A percentile compares a stretch with the other conserved stretches of the same genome.
phyloP scores from a whole-genome alignment of 2,329 filamentous ascomycete genomes.

The Colletotrichum navitas region DNA sequence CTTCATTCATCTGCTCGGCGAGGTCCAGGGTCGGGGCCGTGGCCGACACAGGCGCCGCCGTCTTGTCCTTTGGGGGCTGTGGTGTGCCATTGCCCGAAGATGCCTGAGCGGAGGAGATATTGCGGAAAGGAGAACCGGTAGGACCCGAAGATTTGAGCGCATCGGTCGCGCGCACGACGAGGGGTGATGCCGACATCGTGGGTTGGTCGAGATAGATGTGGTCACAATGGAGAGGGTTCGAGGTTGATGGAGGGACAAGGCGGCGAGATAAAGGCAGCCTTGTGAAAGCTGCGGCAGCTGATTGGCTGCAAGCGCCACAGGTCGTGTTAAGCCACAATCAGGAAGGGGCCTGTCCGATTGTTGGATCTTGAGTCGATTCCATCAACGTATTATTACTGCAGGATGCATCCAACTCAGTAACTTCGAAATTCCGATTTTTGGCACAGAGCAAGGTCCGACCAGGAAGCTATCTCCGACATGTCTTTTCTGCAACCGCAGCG shows the following conservation, averaged over 20 bases:
- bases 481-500: neutral
- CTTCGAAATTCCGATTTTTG: neutral
- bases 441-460: neutral
- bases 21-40: slow-evolving; percentile 64
- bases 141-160: slow-evolving; percentile 50
- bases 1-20: slow-evolving; percentile 86
- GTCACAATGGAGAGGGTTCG: slow-evolving; percentile 11
- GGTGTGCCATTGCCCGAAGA: slow-evolving; percentile 61
- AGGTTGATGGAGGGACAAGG: slow-evolving; percentile 20
- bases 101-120: slow-evolving; percentile 53
- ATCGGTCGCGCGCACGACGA: slow-evolving; percentile 57
- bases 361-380: neutral
- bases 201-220: slow-evolving; percentile 20
- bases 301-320: slow-evolving; percentile 29
- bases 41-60: slow-evolving; percentile 43
- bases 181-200: slow-evolving; percentile 62
- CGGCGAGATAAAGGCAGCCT: slow-evolving; percentile 29
- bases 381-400: neutral
- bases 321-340: neutral
- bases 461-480: neutral
- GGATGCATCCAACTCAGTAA: neutral
- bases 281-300: neutral
- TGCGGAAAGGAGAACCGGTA: slow-evolving; percentile 61
- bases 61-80: slow-evolving; percentile 45
- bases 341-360: neutral